These are phyloP conservation scores for Monosporascus sp. DNA, from an alignment of 2,329 filamentous ascomycete species.

Conservation along the genomic window DNA sequence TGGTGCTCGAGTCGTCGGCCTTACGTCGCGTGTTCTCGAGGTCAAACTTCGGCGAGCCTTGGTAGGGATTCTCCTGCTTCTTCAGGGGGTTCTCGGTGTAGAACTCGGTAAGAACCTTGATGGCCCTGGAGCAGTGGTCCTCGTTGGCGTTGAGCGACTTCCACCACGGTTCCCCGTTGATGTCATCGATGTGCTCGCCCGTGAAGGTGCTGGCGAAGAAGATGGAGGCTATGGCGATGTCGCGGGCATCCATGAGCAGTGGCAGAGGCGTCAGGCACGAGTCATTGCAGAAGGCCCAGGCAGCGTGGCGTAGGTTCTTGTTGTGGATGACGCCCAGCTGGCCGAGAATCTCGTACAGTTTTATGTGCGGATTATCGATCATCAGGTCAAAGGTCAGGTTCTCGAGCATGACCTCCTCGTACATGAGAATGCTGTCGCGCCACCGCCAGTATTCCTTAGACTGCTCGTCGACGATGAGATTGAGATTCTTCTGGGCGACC, in stretches of 20 bases:
- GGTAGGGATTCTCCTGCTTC: slow-evolving; percentile 48
- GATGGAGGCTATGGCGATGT: slow-evolving; percentile 78
- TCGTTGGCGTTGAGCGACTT: slow-evolving; percentile 67
- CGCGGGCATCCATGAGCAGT: slow-evolving; percentile 70
- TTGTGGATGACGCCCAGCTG: slow-evolving; percentile 71
- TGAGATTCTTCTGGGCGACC: slow-evolving; percentile 89
- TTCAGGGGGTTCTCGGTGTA: slow-evolving; percentile 59
- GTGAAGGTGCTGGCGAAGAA: slow-evolving; percentile 80
- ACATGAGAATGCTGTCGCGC: slow-evolving; percentile 87
- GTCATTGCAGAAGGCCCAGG: slow-evolving; percentile 94
- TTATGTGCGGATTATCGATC: slow-evolving; percentile 80
- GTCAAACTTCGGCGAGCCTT: slow-evolving; percentile 47
- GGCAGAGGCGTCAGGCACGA: slow-evolving; percentile 79
- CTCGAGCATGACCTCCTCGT: slow-evolving; percentile 90
- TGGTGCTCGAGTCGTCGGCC: slow-evolving; percentile 42
- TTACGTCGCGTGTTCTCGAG: slow-evolving; percentile 51
- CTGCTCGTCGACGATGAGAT: slow-evolving; percentile 88
- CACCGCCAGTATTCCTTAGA: slow-evolving; percentile 98
- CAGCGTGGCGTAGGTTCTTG: slow-evolving; percentile 74
- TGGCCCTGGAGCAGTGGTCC: slow-evolving; percentile 63
- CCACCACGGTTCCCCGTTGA: slow-evolving; percentile 82
- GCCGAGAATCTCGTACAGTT: slow-evolving; percentile 74
- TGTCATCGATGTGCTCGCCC: slow-evolving; percentile 68
- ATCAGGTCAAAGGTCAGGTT: slow-evolving; percentile 90
- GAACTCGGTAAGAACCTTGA: slow-evolving; percentile 68